phyloP scores from a whole-genome alignment of 176 grass and related monocot genomes.

The Eleusine coracana region DNA sequence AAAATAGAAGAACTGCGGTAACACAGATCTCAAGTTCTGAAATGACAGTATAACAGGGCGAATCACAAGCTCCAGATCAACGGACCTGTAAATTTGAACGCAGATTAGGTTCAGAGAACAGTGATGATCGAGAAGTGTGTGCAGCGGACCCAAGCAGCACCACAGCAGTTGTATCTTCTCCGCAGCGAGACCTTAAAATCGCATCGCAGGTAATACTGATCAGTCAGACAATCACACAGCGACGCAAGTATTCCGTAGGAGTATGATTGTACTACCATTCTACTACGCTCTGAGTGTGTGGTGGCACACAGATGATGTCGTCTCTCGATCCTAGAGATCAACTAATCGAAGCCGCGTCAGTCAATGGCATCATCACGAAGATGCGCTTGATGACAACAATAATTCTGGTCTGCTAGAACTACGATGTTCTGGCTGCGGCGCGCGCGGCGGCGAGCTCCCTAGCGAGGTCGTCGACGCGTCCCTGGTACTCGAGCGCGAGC shows the following conservation, averaged over 20 bases:
- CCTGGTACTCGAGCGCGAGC: slow-evolving; percentile 43
- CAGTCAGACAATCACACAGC: neutral
- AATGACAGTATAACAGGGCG: neutral
- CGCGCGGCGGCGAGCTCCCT: slow-evolving; percentile 49
- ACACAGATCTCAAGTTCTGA: neutral
- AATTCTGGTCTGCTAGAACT: neutral
- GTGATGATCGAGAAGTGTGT: neutral
- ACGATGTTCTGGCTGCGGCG: neutral
- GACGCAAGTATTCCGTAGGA: too few species aligned
- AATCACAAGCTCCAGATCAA: neutral
- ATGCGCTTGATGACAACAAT: neutral
- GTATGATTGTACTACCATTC: too few species aligned
- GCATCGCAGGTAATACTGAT: too few species aligned
- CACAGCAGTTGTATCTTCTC: neutral
- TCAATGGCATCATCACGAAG: neutral
- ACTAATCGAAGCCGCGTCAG: neutral
- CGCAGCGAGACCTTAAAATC: neutral
- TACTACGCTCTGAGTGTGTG: too few species aligned
- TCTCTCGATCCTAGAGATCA: neutral
- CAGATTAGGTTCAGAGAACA: neutral
- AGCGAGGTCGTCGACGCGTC: slow-evolving; percentile 51
- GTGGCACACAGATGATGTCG: too few species aligned
- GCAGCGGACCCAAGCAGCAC: too few species aligned
- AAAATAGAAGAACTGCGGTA: neutral
- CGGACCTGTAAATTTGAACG: neutral